Conservation (phyloP, 75 land plant genomes). For the Azolla pinnata region DNA sequence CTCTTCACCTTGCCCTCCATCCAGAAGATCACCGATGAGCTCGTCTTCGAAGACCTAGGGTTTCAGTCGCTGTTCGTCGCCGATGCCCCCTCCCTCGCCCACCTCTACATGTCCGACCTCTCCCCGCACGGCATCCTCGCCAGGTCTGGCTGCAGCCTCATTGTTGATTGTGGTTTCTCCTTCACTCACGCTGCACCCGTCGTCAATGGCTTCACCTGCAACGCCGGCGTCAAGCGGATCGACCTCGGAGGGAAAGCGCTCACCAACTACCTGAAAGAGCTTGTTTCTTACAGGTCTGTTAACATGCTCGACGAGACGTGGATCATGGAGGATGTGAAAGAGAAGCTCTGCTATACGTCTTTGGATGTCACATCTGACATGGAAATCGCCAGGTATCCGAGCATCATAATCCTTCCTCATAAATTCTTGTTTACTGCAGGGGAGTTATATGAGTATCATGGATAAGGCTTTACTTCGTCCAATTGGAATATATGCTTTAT, state of each 20-base stretch:
- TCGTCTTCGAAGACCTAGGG: conserved; percentile 63
- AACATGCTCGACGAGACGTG: conserved; percentile 93
- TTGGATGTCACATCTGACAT: conserved; percentile 63
- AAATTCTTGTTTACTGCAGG: too few relatives aligned
- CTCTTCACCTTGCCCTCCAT: conserved; percentile 55
- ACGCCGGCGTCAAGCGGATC: conserved; percentile 66
- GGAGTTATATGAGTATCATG: too few relatives aligned
- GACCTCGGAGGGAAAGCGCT: conserved; percentile 95
- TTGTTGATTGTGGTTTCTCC: conserved; percentile 90
- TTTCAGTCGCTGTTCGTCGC: conserved; percentile 60
- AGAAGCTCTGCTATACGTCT: conserved; percentile 84
- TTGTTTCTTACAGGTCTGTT: conserved; percentile 72
- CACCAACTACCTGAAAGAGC: conserved; percentile 90
- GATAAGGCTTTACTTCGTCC: too few relatives aligned
- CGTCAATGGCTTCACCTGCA: conserved; percentile 58
- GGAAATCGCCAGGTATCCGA: conserved; percentile 66
- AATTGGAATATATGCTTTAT: background rate
- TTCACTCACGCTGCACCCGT: conserved; percentile 92
- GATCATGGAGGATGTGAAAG: conserved; percentile 91
- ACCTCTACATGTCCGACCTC: conserved; percentile 53
- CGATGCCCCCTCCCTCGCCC: conserved; percentile 65
- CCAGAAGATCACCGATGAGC: conserved; percentile 51
- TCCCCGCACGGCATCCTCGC: conserved; percentile 31
- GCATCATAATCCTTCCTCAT: too few relatives aligned
- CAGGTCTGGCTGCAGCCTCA: conserved; percentile 55